These are phyloP conservation scores for Penicillium sp. DNA, from an alignment of 2,329 filamentous ascomycete genomes.

Conservation along the genomic window DNA sequence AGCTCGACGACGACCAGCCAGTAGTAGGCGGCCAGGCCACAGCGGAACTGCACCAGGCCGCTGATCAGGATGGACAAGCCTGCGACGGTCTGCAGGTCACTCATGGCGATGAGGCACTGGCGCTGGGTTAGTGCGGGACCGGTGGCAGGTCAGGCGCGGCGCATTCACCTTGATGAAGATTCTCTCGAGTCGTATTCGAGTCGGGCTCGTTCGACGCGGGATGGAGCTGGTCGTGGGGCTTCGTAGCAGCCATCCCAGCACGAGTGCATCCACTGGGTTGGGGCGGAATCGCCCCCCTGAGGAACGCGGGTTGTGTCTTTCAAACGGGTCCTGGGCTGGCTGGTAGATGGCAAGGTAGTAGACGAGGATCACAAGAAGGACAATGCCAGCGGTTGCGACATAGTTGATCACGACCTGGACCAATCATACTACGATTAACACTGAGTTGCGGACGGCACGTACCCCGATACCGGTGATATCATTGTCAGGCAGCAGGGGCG, in stretches of 20 bases:
- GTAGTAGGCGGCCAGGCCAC: conserved; percentile 8
- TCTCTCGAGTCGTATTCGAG: background rate
- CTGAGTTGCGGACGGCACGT: background rate
- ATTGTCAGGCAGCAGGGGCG: background rate
- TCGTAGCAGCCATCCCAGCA: conserved; percentile 1
- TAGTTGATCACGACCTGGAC: conserved; percentile 8
- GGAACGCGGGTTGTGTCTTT: background rate
- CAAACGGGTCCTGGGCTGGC: conserved; percentile 4
- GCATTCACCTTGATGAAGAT: background rate
- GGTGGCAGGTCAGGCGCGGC: background rate
- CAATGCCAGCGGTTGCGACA: conserved; percentile 7
- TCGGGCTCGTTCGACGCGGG: background rate
- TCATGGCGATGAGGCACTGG: conserved; percentile 2
- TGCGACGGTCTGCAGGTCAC: conserved; percentile 8
- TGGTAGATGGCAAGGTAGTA: conserved; percentile 7
- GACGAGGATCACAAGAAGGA: conserved; percentile 1
- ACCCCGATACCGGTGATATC: background rate
- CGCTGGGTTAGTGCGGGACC: background rate
- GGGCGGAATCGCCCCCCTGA: background rate
- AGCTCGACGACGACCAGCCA: conserved; percentile 7
- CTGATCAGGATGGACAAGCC: conserved; percentile 11
- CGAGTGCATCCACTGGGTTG: conserved; percentile 5
- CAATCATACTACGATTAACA: conserved; percentile 29
- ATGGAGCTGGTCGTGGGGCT: background rate
- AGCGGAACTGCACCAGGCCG: conserved; percentile 5